Conservation (phyloP, 2,329 filamentous ascomycete species). For the Cercospora sp. region DNA sequence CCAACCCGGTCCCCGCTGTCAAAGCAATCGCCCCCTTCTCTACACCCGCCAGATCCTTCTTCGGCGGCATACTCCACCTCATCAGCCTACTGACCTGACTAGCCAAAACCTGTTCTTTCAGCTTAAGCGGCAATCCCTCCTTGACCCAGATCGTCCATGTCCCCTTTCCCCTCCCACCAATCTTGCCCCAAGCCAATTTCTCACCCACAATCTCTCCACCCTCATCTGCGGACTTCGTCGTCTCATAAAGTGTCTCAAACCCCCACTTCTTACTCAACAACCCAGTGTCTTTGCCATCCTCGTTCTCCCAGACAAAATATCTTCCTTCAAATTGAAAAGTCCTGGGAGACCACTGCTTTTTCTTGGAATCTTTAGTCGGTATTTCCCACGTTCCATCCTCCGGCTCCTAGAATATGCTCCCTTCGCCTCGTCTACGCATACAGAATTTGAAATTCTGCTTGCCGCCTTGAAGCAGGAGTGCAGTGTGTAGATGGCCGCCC, state of each 20-base stretch:
- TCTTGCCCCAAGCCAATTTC: conserved; percentile 4
- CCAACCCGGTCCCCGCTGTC: not conserved
- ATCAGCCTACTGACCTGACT: conserved; percentile 8
- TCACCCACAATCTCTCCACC: not conserved
- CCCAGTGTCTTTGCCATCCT: conserved; percentile 7
- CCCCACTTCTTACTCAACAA: conserved; percentile 3
- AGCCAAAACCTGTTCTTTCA: conserved; percentile 8
- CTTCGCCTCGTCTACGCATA: not conserved
- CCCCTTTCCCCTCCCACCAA: not conserved
- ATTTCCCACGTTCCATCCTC: conserved; percentile 1
- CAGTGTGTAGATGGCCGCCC: conserved; percentile 3
- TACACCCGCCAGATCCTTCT: not conserved
- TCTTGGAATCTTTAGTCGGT: not conserved
- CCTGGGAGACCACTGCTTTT: conserved; percentile 5
- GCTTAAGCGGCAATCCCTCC: not conserved
- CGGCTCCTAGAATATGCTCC: not conserved
- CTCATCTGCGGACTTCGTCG: not conserved
- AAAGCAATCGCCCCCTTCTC: not conserved
- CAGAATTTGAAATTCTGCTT: conserved; percentile 9
- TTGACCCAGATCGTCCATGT: not conserved
- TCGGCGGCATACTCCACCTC: not conserved
- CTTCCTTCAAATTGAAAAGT: not conserved
- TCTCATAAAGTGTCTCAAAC: conserved; percentile 8
- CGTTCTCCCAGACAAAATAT: conserved; percentile 7
- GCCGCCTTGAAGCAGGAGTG: not conserved